Conservation (phyloP, 495 filamentous ascomycete species). For the Neurospora hispaniola region DNA sequence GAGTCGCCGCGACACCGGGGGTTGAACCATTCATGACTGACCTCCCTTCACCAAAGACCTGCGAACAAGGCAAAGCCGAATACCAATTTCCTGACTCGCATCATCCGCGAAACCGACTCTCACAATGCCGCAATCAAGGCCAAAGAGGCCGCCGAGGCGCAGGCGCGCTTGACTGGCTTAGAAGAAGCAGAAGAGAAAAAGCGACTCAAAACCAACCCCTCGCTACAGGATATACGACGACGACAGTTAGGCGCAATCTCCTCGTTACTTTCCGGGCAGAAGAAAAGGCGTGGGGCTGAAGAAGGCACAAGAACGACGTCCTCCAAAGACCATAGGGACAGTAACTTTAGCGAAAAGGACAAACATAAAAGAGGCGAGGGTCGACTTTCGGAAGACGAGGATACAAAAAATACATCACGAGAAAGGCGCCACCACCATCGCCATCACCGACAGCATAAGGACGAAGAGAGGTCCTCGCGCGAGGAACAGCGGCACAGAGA, state of each 20-base stretch:
- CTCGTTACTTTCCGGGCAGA: conserved; percentile 36
- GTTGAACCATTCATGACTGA: neutral
- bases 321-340: neutral
- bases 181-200: conserved; percentile 31
- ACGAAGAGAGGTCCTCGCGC: conserved; percentile 2
- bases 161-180: conserved; percentile 34
- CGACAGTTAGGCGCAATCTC: conserved; percentile 44
- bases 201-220: conserved; percentile 27
- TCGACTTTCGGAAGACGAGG: neutral
- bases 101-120: conserved; percentile 76
- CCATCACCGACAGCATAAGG: conserved; percentile 1
- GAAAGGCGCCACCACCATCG: conserved; percentile 2
- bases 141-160: conserved; percentile 59
- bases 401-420: neutral
- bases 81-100: conserved; percentile 75
- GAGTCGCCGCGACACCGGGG: neutral
- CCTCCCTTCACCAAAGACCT: conserved; percentile 24
- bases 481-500: neutral
- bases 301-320: conserved; percentile 8
- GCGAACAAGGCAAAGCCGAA: conserved; percentile 77
- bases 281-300: conserved; percentile 21
- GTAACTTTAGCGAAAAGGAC: neutral
- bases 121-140: conserved; percentile 83
- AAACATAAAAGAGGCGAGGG: neutral
- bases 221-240: conserved; percentile 33